A percentile compares a stretch with the other conserved stretches of the same genome.
Conservation (phyloP, 139 green algal genomes). For the Eudorina sp. region DNA sequence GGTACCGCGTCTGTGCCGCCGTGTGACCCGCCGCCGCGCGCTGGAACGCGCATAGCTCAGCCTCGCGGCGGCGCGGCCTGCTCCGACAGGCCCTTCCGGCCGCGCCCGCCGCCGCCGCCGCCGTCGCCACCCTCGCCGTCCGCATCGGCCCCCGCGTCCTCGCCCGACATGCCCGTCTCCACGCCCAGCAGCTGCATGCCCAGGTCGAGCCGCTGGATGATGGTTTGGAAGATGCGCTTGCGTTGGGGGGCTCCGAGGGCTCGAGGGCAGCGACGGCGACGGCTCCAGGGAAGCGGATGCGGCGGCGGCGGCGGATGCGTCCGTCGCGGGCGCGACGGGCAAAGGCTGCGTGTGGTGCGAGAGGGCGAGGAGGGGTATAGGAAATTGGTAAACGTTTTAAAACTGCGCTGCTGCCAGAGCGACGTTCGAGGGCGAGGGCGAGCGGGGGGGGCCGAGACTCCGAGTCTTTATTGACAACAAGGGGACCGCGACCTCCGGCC, state of each 20-base stretch:
- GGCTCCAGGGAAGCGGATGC: background rate
- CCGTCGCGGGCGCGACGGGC: background rate
- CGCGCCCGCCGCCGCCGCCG: background rate
- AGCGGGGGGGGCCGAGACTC: too few species aligned
- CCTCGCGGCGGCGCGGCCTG: too few species aligned
- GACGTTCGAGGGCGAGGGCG: background rate
- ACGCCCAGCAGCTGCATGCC: slow-evolving; percentile 21
- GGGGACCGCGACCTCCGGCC: too few species aligned
- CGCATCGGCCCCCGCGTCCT: background rate
- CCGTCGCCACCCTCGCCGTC: background rate
- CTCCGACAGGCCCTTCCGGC: too few species aligned
- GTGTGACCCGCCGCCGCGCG: too few species aligned
- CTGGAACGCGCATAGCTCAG: too few species aligned
- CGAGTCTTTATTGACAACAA: too few species aligned
- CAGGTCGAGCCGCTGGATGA: background rate
- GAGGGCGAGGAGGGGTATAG: too few species aligned
- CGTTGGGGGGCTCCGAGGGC: too few species aligned
- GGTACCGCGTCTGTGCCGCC: too few species aligned
- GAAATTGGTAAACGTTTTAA: background rate
- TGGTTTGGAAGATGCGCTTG: background rate
- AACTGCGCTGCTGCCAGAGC: too few species aligned
- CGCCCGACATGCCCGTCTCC: background rate
- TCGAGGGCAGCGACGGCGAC: too few species aligned
- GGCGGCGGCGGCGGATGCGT: background rate
- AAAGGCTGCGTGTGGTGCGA: background rate